phyloP scores from a whole-genome alignment of 805 yeast genomes.

The Candida tallmaniae region DNA sequence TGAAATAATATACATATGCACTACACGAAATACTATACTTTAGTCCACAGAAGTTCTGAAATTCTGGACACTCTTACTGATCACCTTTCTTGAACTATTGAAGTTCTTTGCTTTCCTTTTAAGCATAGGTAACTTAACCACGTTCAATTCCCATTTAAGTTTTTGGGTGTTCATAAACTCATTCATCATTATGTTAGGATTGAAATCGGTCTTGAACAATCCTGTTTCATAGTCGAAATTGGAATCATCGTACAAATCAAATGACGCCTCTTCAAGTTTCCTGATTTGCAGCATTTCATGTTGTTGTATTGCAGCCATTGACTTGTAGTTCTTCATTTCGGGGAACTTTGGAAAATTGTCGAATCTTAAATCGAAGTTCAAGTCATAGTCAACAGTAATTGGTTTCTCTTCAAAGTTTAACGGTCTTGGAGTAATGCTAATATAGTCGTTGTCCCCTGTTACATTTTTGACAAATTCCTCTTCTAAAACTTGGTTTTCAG shows the following conservation, averaged over 20 bases:
- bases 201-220: constrained; percentile 7
- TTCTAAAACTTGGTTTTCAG: constrained; percentile 18
- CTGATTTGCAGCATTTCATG: background rate
- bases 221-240: constrained; percentile 11
- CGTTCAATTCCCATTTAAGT: constrained; percentile 12
- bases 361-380: constrained; percentile 8
- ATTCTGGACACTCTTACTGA: constrained; percentile 6
- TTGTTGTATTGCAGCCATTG: background rate
- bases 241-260: background rate
- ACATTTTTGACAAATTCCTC: constrained; percentile 13
- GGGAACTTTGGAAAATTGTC: constrained; percentile 17
- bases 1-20: no score
- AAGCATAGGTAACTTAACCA: constrained; percentile 5
- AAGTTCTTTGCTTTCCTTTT: constrained; percentile 9
- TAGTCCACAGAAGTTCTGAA: constrained; percentile 4
- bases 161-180: constrained; percentile 12
- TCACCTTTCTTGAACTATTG: constrained; percentile 7
- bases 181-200: constrained; percentile 8
- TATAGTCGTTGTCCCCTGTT: constrained; percentile 12
- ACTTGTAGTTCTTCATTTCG: constrained; percentile 11
- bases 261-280: background rate
- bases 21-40: background rate
- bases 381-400: constrained; percentile 5
- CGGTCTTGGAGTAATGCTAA: constrained; percentile 16
- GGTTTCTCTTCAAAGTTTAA: constrained; percentile 10